Percentiles rank a stretch among this genome's conserved stretches.
phyloP scores from a whole-genome alignment of 768 basidiomycete genomes.

The Leccinellum luteum region DNA sequence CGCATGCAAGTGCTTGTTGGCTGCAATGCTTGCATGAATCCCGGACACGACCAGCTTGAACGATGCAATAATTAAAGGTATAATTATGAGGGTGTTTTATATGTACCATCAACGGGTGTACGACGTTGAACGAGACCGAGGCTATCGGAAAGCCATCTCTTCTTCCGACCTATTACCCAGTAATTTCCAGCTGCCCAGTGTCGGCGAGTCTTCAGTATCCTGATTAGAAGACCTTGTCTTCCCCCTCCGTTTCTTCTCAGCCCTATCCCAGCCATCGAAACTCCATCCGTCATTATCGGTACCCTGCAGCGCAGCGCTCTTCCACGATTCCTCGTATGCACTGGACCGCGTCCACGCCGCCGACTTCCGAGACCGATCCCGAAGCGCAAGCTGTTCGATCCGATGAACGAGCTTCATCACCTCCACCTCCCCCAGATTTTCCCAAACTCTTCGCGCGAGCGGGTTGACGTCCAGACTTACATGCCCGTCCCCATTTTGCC shows the following conservation, averaged over 20 bases:
- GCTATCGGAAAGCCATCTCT: constrained; percentile 7
- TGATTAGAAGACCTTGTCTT: background rate
- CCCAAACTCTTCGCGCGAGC: constrained; percentile 40
- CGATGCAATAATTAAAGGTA: too few relatives aligned
- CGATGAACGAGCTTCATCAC: constrained; percentile 49
- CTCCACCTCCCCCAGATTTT: constrained; percentile 44
- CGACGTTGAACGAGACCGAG: background rate
- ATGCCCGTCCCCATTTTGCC: background rate
- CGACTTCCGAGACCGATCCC: constrained; percentile 18
- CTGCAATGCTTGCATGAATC: too few relatives aligned
- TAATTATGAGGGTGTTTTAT: too few relatives aligned
- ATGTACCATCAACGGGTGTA: too few relatives aligned
- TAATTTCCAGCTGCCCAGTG: constrained; percentile 1
- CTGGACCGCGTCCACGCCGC: constrained; percentile 1
- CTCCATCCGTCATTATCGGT: constrained; percentile 41
- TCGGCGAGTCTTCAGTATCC: background rate
- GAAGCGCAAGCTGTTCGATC: constrained; percentile 46
- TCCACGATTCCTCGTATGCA: constrained; percentile 41
- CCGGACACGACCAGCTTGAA: too few relatives aligned
- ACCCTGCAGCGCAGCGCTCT: constrained; percentile 31
- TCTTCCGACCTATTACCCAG: background rate
- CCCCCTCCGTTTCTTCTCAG: background rate
- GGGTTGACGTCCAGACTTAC: constrained; percentile 27
- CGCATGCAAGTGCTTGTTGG: too few relatives aligned
- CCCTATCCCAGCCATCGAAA: constrained; percentile 46